Evolutionary conservation across 208 protist species (phyloP).

Genomic region (Crithidia thermophila): DNA sequence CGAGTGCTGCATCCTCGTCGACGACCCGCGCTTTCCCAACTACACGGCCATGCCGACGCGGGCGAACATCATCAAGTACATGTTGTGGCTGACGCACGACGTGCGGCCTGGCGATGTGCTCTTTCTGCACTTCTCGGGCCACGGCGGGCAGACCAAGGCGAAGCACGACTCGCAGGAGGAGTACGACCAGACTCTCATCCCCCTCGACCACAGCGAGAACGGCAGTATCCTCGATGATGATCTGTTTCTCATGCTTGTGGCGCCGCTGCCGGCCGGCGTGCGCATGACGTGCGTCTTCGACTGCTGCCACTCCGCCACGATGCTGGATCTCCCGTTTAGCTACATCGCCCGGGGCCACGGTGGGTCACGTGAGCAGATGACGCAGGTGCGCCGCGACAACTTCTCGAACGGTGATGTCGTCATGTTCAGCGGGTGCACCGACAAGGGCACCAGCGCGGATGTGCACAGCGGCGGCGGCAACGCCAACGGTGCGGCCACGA

Average conservation of each 20-base stretch:
- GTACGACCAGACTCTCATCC: slow-evolving; percentile 86
- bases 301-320: slow-evolving; percentile 93
- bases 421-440: slow-evolving; percentile 90
- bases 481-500: slow-evolving; percentile 82
- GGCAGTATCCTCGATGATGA: slow-evolving; percentile 92
- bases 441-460: slow-evolving; percentile 86
- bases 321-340: slow-evolving; percentile 90
- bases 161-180: slow-evolving; percentile 59
- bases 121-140: slow-evolving; percentile 93
- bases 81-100: slow-evolving; percentile 84
- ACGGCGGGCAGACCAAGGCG: slow-evolving; percentile 74
- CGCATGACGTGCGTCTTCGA: slow-evolving; percentile 94
- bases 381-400: slow-evolving; percentile 69
- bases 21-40: slow-evolving; percentile 76
- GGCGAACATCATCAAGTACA: slow-evolving; percentile 83
- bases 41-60: slow-evolving; percentile 78
- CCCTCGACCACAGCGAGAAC: slow-evolving; percentile 67
- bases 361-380: slow-evolving; percentile 48
- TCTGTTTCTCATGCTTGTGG: slow-evolving; percentile 81
- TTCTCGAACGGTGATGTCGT: slow-evolving; percentile 84
- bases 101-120: slow-evolving; percentile 86
- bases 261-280: slow-evolving; percentile 69
- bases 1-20: slow-evolving; percentile 87
- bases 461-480: slow-evolving; percentile 41
- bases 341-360: slow-evolving; percentile 54